phyloP scores from a whole-genome alignment of 2,329 filamentous ascomycete species.

The Cryphonectria radicalis region DNA sequence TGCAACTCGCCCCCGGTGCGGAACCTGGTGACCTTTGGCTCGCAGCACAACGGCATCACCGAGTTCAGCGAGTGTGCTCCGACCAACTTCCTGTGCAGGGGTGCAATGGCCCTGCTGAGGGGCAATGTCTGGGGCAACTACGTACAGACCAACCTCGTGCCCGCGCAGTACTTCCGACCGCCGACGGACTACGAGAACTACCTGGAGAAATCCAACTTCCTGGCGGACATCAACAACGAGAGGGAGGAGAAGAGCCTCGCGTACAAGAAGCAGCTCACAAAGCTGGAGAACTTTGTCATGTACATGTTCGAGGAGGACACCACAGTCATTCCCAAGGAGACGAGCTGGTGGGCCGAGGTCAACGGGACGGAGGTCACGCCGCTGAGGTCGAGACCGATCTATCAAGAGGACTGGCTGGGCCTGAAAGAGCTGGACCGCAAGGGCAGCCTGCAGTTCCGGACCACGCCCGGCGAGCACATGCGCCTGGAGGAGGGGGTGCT shows the following conservation, averaged over 20 bases:
- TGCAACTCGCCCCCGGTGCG: constrained; percentile 78
- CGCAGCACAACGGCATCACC: constrained; percentile 89
- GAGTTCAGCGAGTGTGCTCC: constrained; percentile 76
- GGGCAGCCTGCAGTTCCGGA: constrained; percentile 77
- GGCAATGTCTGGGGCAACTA: constrained; percentile 79
- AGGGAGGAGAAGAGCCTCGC: constrained; percentile 70
- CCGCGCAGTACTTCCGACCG: constrained; percentile 93
- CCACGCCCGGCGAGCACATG: constrained; percentile 82
- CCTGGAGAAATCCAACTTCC: constrained; percentile 79
- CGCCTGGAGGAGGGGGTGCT: constrained; percentile 69
- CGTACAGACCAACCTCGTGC: constrained; percentile 81
- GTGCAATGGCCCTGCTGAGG: constrained; percentile 76
- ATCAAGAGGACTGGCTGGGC: constrained; percentile 92
- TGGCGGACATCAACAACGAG: constrained; percentile 98
- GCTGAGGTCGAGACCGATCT: constrained; percentile 72
- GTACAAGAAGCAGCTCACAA: constrained; percentile 73
- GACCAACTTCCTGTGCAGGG: constrained; percentile 80
- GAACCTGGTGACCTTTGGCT: constrained; percentile 85
- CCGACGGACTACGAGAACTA: constrained; percentile 71
- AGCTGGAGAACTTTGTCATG: constrained; percentile 81
- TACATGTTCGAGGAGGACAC: constrained; percentile 86
- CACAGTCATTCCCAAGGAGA: constrained; percentile 88
- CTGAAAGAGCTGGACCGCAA: constrained; percentile 78
- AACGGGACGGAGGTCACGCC: constrained; percentile 70
- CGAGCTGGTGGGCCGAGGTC: constrained; percentile 87